phyloP scores from a whole-genome alignment of 2,329 filamentous ascomycete genomes.

The Ophiostoma quercus region DNA sequence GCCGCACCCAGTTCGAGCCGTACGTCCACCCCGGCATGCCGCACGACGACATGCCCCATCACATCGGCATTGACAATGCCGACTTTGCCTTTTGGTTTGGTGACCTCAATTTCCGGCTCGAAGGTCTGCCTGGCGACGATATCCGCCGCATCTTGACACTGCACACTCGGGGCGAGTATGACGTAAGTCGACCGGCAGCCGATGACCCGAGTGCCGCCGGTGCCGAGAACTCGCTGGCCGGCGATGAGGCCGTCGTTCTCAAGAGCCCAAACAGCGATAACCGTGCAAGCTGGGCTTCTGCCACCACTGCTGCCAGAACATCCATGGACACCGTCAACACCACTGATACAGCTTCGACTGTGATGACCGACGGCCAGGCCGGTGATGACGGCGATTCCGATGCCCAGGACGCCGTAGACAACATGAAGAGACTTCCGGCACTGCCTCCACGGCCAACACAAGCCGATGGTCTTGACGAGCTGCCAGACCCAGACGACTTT shows the following conservation, averaged over 20 bases:
- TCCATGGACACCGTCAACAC: slow-evolving; percentile 27
- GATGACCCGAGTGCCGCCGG: slow-evolving; percentile 18
- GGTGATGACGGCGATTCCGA: not conserved
- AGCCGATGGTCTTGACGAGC: slow-evolving; percentile 17
- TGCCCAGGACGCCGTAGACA: not conserved
- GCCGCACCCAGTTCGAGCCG: slow-evolving; percentile 71
- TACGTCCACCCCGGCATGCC: slow-evolving; percentile 58
- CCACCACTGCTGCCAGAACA: slow-evolving; percentile 29
- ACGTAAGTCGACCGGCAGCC: slow-evolving; percentile 41
- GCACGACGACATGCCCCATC: slow-evolving; percentile 54
- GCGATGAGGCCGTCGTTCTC: slow-evolving; percentile 49
- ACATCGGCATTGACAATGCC: slow-evolving; percentile 65
- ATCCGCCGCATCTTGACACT: slow-evolving; percentile 78
- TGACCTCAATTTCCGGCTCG: slow-evolving; percentile 89
- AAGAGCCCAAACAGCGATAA: slow-evolving; percentile 36
- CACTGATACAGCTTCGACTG: slow-evolving; percentile 31
- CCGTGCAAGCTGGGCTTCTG: slow-evolving; percentile 25
- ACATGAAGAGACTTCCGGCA: slow-evolving; percentile 35
- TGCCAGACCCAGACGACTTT: slow-evolving; percentile 63
- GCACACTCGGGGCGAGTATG: slow-evolving; percentile 75
- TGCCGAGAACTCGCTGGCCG: slow-evolving; percentile 35
- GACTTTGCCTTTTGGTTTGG: slow-evolving; percentile 97
- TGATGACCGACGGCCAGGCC: slow-evolving; percentile 32
- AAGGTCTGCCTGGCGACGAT: slow-evolving; percentile 82
- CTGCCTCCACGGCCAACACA: not conserved